Evolutionary conservation across 192 early-diverging fungal species (phyloP), one percentile per base, ranked within the genome.

Genomic region (Jimgerdemannia flammicorona): DNA sequence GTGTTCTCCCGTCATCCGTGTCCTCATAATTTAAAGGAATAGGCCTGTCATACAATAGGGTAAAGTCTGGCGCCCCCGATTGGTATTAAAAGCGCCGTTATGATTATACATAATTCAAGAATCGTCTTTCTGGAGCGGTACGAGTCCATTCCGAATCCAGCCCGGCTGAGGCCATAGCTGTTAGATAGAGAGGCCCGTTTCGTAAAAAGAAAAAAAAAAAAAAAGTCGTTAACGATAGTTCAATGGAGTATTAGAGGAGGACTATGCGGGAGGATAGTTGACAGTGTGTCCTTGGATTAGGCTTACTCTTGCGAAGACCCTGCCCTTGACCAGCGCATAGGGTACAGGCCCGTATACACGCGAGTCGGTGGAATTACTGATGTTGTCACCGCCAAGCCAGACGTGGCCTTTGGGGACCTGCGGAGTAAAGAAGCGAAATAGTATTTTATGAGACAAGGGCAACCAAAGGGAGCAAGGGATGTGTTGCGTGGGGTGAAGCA

Each of bases 371-470:
- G 95, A 96, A 74, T 95, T 93, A 70, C 83, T 90, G 59, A 92
- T 85, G 79, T 98, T 98, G 77, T 98, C 97, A 8, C 97, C 97
- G 74, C 91, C 92, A 4, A 97, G 77, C 97, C 97, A 98, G 39
- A 97, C 87, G 72, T 96, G 91, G 3, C 97, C 97, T 4, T 83
- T 76, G 9, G 97, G 97, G 3, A 97, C 88, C 91, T 92, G 66
- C 3, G 14, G 70, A 11, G 20, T 14, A 71, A 18, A 3, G 40
- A 64, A 14, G 70, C 43, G 11, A 3, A 73, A 3, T 9, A 18
- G 65, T 3, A 67, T 6, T 67, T 40, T 17, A 4, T 19, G 29
- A 4, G 19, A 29, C 29, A 29, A 0, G 29, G 29, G 29, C 29
- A 29, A 29, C 29, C 29, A 29, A 29, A 29, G 29, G 29, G 0